Evolutionary conservation across 768 basidiomycete genomes (phyloP).

Genomic region (Mycena maculata): DNA sequence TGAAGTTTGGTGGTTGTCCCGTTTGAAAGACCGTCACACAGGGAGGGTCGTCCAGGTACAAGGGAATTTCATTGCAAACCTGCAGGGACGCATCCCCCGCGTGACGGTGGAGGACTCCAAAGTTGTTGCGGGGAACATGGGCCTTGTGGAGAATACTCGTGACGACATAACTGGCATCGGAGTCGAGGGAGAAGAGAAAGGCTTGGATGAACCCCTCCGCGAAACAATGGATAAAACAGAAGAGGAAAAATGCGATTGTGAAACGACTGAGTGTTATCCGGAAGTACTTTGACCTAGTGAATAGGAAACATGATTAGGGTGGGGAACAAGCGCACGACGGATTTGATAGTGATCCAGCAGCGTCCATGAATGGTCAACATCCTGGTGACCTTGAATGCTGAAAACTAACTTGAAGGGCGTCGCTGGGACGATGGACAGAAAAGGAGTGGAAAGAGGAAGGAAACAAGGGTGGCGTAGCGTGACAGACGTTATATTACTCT

Average conservation of each 20-base stretch:
- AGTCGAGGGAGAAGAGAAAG: slow-evolving; percentile 44
- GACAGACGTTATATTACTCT: not conserved
- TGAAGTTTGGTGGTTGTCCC: slow-evolving; percentile 5
- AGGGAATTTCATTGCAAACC: slow-evolving; percentile 44
- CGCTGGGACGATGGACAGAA: slow-evolving; percentile 28
- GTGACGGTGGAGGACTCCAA: slow-evolving; percentile 38
- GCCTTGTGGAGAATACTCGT: slow-evolving; percentile 40
- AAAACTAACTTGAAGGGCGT: slow-evolving; percentile 21
- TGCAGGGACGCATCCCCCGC: slow-evolving; percentile 38
- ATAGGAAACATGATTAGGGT: too few relatives aligned
- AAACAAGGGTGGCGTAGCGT: not conserved
- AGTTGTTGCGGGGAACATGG: slow-evolving; percentile 36
- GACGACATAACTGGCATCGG: slow-evolving; percentile 36
- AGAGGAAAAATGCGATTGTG: slow-evolving; percentile 46
- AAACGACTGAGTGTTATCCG: slow-evolving; percentile 46
- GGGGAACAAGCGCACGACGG: slow-evolving; percentile 11
- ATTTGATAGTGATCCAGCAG: slow-evolving; percentile 33
- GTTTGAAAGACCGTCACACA: slow-evolving; percentile 25
- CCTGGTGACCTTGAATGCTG: slow-evolving; percentile 34
- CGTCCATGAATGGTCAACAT: slow-evolving; percentile 32
- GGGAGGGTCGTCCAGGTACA: slow-evolving; percentile 6
- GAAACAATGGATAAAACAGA: slow-evolving; percentile 45
- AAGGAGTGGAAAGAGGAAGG: slow-evolving; percentile 9
- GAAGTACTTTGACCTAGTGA: slow-evolving; percentile 35
- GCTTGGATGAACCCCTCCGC: slow-evolving; percentile 46